Evolutionary conservation across 768 basidiomycete genomes (phyloP).

Genomic region (Tephrocybe sp.): DNA sequence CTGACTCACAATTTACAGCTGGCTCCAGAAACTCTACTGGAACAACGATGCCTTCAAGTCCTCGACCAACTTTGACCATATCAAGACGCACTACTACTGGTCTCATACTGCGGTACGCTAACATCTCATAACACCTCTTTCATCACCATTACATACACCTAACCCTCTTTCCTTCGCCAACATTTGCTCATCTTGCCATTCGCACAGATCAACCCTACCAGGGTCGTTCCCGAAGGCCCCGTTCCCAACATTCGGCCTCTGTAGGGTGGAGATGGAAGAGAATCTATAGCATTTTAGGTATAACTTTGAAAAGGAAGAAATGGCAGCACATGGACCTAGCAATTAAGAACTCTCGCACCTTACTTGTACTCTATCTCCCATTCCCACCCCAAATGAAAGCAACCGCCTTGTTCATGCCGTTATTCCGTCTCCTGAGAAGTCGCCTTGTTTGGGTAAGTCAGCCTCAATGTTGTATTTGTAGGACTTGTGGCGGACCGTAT

Average conservation of each 20-base stretch:
- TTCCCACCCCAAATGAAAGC: no score
- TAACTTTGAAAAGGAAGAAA: no score
- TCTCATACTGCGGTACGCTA: constrained; percentile 45
- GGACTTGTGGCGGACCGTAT: no score
- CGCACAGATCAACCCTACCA: constrained; percentile 71
- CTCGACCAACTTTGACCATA: constrained; percentile 88
- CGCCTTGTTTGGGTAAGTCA: no score
- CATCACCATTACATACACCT: not conserved
- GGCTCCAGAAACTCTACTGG: constrained; percentile 92
- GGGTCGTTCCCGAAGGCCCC: constrained; percentile 78
- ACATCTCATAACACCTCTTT: not conserved
- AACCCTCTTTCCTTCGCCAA: not conserved
- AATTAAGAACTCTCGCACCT: no score
- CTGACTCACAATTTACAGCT: constrained; percentile 37
- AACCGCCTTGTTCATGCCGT: no score
- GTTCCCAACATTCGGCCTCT: constrained; percentile 66
- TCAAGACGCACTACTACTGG: constrained; percentile 77
- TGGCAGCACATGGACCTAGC: not conserved
- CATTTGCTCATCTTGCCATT: constrained; percentile 1
- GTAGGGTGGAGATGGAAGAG: constrained; percentile 22
- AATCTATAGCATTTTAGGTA: not conserved
- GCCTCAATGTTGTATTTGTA: no score
- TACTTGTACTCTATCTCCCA: no score
- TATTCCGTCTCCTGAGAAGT: no score
- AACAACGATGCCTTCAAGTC: constrained; percentile 83